Evolutionary conservation across 208 protist species (phyloP).

Genomic region (Leishmania major): DNA sequence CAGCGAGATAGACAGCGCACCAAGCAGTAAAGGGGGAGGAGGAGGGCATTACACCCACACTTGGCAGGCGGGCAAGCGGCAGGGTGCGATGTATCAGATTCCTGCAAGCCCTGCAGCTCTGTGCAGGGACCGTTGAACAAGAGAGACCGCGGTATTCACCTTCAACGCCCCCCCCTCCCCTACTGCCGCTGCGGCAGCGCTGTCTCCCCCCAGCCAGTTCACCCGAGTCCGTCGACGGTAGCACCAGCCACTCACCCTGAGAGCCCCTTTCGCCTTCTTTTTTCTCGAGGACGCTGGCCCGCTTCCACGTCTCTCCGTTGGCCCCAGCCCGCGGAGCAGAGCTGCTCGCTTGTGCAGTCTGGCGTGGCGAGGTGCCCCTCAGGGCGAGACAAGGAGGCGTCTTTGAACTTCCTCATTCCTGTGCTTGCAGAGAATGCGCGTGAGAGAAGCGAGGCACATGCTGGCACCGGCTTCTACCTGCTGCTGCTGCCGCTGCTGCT

Average conservation of each 20-base stretch:
- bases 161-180: not conserved
- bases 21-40: not conserved
- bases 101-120: not conserved
- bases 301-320: not conserved
- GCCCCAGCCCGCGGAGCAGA: not conserved
- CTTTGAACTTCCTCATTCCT: not conserved
- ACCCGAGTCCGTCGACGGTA: not conserved
- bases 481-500: not conserved
- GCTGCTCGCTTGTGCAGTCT: not conserved
- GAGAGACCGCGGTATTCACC: not conserved
- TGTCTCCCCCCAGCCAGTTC: not conserved
- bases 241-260: not conserved
- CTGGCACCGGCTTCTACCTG: not conserved
- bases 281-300: not conserved
- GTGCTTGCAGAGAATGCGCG: not conserved
- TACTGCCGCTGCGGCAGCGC: not conserved
- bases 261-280: not conserved
- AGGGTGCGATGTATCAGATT: not conserved
- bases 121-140: not conserved
- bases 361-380: not conserved
- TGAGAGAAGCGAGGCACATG: not conserved
- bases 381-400: not conserved
- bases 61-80: not conserved
- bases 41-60: not conserved
- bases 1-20: not conserved